Evolutionary conservation across 257 asterid species (phyloP).

Genomic region (Mentha longifolia): DNA sequence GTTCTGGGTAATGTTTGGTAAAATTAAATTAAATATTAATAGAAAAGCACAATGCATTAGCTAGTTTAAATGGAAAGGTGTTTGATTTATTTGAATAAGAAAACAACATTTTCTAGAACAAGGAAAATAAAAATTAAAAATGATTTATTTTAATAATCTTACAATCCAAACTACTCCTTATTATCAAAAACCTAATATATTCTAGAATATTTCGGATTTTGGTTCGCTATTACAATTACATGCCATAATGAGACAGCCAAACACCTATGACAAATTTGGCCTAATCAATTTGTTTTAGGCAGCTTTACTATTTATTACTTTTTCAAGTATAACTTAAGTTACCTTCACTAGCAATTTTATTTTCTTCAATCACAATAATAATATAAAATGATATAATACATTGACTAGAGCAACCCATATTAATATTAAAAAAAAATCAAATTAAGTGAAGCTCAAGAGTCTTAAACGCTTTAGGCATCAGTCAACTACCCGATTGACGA

Average conservation of each 20-base stretch:
- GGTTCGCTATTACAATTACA: too few species aligned
- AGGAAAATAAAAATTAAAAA: too few species aligned
- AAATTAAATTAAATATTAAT: too few species aligned
- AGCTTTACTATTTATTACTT: background rate
- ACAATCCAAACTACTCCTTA: too few species aligned
- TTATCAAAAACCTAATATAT: too few species aligned
- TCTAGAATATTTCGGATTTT: too few species aligned
- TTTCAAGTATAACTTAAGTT: background rate
- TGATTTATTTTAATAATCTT: background rate
- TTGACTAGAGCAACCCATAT: background rate
- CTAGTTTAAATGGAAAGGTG: background rate
- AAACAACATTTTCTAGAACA: background rate
- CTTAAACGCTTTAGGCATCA: background rate
- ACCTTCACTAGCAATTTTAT: background rate
- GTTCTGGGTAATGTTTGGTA: too few species aligned
- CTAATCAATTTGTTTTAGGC: background rate
- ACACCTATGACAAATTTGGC: background rate
- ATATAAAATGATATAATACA: background rate
- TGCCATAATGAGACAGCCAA: too few species aligned
- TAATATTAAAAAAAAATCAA: background rate
- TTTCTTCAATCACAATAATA: background rate
- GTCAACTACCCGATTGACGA: conserved; percentile 6
- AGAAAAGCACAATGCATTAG: too few species aligned
- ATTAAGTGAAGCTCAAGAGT: background rate
- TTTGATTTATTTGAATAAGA: background rate